phyloP scores from a whole-genome alignment of 305 asterid genomes.

The Fraxinus greggii region DNA sequence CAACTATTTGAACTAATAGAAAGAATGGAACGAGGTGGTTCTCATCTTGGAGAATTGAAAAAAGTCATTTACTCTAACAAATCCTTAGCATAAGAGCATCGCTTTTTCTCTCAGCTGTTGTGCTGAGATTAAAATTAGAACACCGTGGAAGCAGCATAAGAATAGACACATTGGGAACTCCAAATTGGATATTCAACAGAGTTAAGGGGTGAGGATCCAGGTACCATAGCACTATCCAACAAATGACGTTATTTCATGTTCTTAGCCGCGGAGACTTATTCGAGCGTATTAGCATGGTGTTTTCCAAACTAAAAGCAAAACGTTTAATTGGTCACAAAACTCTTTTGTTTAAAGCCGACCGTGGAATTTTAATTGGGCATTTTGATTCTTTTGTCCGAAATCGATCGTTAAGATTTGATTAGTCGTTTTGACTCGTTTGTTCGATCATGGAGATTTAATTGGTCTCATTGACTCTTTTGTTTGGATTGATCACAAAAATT shows the following conservation, averaged over 20 bases:
- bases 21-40: neutral
- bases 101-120: neutral
- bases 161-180: neutral
- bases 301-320: no score
- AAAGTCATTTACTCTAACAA: neutral
- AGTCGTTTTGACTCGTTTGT: no score
- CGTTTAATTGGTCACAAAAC: no score
- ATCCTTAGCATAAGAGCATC: neutral
- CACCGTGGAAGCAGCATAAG: neutral
- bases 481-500: neutral
- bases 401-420: no score
- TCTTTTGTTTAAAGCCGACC: no score
- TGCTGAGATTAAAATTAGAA: conserved; percentile 6
- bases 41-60: conserved; percentile 16
- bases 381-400: no score
- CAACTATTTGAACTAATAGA: neutral
- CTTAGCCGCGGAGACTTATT: neutral
- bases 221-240: neutral
- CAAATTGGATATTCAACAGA: neutral
- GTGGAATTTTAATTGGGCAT: no score
- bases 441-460: no score
- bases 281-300: no score
- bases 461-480: no score
- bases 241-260: neutral
- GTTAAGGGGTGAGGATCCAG: neutral